phyloP scores from a whole-genome alignment of 2,329 filamentous ascomycete genomes.

The Aspergillus proliferans region DNA sequence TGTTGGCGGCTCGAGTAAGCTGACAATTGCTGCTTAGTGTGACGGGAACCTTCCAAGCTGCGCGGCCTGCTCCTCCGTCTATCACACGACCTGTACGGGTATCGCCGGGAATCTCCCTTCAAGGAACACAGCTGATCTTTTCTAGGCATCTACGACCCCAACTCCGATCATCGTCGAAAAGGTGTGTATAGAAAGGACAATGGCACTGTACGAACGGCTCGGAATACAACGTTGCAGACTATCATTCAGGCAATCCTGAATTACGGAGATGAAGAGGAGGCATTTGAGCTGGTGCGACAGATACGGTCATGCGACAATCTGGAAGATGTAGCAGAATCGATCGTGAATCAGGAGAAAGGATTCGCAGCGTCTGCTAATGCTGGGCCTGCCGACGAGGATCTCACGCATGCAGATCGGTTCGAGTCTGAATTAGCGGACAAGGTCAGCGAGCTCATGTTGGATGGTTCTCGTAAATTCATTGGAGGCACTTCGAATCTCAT shows the following conservation, averaged over 20 bases:
- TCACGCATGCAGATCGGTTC: conserved; percentile 41
- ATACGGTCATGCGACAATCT: conserved; percentile 80
- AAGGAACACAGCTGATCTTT: conserved; percentile 6
- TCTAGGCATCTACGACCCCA: conserved; percentile 89
- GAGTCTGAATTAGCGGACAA: conserved; percentile 83
- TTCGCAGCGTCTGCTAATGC: conserved; percentile 34
- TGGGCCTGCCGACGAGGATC: conserved; percentile 30
- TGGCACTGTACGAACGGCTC: conserved; percentile 80
- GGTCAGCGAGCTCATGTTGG: conserved; percentile 84
- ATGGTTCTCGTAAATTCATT: conserved; percentile 83
- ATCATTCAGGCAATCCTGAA: conserved; percentile 89
- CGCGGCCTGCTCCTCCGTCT: conserved; percentile 92
- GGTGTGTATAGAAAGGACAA: conserved; percentile 94
- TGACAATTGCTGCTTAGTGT: conserved; percentile 47
- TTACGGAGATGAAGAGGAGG: conserved; percentile 72
- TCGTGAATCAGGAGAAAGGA: conserved; percentile 49
- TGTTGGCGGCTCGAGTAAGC: not conserved
- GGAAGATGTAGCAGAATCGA: conserved; percentile 57
- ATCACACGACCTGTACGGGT: conserved; percentile 45
- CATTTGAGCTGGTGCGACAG: conserved; percentile 70
- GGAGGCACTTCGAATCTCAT: conserved; percentile 92
- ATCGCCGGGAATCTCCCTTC: not conserved
- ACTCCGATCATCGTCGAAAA: conserved; percentile 91
- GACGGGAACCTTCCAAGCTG: conserved; percentile 88
- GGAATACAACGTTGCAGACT: conserved; percentile 82